phyloP scores from a whole-genome alignment of 768 basidiomycete species.

The Tubosaeta sp. region DNA sequence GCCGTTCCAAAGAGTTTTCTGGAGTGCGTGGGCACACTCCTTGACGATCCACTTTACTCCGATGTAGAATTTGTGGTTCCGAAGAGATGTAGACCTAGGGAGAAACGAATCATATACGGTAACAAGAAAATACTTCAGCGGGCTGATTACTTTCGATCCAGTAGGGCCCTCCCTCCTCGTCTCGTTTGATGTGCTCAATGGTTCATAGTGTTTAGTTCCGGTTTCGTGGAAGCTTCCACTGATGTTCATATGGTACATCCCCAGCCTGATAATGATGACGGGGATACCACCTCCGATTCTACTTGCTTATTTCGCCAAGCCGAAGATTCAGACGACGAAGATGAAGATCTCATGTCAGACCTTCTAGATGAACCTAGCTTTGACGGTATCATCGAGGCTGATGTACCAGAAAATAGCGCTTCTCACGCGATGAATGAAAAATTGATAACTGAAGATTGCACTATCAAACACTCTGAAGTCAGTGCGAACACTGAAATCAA shows the following conservation, averaged over 20 bases:
- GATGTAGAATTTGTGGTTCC: conserved; percentile 81
- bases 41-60: conserved; percentile 81
- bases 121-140: conserved; percentile 62
- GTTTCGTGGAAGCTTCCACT: conserved; percentile 56
- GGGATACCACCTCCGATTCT: conserved; percentile 51
- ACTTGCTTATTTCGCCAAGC: conserved; percentile 33
- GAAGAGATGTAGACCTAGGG: conserved; percentile 34
- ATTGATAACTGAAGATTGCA: conserved; percentile 4
- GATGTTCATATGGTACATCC: conserved; percentile 26
- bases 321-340: conserved; percentile 52
- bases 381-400: conserved; percentile 24
- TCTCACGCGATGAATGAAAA: background rate
- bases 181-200: background rate
- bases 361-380: conserved; percentile 31
- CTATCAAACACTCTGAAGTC: conserved; percentile 1
- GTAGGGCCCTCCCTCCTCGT: conserved; percentile 33
- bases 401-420: conserved; percentile 10
- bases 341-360: conserved; percentile 40
- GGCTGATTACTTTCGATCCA: conserved; percentile 75
- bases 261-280: conserved; percentile 29
- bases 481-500: background rate
- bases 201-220: conserved; percentile 63
- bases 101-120: conserved; percentile 55
- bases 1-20: conserved; percentile 64
- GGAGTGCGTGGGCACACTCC: conserved; percentile 65